These are phyloP conservation scores for Carex scoparia DNA, from an alignment of 176 grass and related monocot species.

Conservation along the genomic window DNA sequence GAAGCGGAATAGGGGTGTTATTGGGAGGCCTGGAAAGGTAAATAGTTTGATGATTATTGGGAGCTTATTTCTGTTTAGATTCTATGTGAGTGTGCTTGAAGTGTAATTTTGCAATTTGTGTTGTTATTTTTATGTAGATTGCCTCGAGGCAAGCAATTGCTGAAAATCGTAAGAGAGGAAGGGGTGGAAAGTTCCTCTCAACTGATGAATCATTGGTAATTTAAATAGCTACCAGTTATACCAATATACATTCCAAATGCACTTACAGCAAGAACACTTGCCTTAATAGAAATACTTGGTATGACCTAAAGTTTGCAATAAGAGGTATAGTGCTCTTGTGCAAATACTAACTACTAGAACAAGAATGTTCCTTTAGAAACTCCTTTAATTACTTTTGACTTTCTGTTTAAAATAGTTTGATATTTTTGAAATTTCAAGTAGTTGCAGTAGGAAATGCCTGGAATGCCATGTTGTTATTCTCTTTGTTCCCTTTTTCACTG, in stretches of 20 bases:
- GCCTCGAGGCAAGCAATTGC: conserved; percentile 61
- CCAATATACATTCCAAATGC: not conserved
- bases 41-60: conserved; percentile 16
- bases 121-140: conserved; percentile 44
- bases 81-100: not conserved
- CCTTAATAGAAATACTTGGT: not conserved
- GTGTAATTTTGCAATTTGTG: conserved; percentile 27
- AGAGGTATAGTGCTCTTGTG: not conserved
- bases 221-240: not conserved
- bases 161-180: conserved; percentile 52
- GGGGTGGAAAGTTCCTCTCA: conserved; percentile 65
- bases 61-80: not conserved
- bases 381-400: not conserved
- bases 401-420: not conserved
- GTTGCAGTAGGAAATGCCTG: not conserved
- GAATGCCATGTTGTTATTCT: not conserved
- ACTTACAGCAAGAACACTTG: not conserved
- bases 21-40: conserved; percentile 57
- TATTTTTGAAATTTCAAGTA: not conserved
- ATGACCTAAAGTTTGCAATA: not conserved
- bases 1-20: conserved; percentile 43
- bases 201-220: conserved; percentile 41
- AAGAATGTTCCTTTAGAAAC: not conserved
- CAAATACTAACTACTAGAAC: not conserved
- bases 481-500: conserved; percentile 1